These are phyloP conservation scores for Lactarius indigo DNA, from an alignment of 768 basidiomycete species.

Conservation along the genomic window DNA sequence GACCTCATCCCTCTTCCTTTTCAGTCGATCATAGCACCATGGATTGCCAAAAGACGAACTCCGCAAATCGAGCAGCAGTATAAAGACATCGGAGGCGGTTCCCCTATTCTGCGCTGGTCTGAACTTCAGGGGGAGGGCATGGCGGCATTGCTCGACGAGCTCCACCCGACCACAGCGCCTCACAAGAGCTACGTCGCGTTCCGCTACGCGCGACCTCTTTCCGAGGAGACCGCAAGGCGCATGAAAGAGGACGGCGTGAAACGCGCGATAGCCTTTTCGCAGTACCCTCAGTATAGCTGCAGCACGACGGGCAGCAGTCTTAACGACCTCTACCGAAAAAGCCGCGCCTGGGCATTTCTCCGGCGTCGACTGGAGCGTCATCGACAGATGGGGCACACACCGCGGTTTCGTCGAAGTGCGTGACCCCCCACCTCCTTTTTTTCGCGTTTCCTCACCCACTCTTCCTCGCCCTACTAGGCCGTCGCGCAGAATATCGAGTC, in stretches of 20 bases:
- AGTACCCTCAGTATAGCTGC: constrained; percentile 98
- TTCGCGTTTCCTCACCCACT: neutral
- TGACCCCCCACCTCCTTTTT: constrained; percentile 16
- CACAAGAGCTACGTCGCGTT: constrained; percentile 97
- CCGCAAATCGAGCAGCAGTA: constrained; percentile 96
- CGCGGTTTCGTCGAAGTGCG: constrained; percentile 89
- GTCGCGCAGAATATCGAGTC: constrained; percentile 85
- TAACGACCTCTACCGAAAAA: constrained; percentile 81
- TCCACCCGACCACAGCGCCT: constrained; percentile 89
- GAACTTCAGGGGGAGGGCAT: constrained; percentile 84
- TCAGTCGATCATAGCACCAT: constrained; percentile 81
- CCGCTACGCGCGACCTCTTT: constrained; percentile 88
- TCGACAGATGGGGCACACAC: constrained; percentile 97
- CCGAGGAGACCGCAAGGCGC: constrained; percentile 73
- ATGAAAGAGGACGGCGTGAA: constrained; percentile 90
- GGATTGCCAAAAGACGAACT: constrained; percentile 84
- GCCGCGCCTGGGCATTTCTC: constrained; percentile 59
- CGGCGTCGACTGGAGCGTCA: constrained; percentile 89
- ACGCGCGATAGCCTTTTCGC: constrained; percentile 92
- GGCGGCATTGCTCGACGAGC: constrained; percentile 87
- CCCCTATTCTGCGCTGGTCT: constrained; percentile 91
- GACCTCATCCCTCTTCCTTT: constrained; percentile 96
- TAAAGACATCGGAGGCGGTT: constrained; percentile 91
- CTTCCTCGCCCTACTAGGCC: constrained; percentile 48
- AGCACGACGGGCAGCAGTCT: constrained; percentile 97